These are phyloP conservation scores for Exophiala xenobiotica DNA, from an alignment of 2,329 filamentous ascomycete genomes.

Conservation along the genomic window DNA sequence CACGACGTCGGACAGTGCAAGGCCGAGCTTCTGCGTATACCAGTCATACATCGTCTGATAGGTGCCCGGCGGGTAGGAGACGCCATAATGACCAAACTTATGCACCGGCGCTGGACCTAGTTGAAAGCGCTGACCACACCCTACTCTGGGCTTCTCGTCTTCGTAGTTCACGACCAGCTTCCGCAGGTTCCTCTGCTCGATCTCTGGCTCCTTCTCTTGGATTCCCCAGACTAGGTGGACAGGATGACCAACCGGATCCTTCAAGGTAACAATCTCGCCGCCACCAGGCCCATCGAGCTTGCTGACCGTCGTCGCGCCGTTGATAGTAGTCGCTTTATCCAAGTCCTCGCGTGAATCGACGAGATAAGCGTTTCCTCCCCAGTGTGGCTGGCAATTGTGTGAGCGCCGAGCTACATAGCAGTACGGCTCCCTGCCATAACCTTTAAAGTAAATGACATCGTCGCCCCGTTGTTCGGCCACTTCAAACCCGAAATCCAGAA, in stretches of 20 bases:
- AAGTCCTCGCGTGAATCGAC: constrained; percentile 21
- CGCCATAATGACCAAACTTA: constrained; percentile 50
- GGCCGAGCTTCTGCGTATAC: constrained; percentile 48
- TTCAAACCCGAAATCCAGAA: constrained; percentile 24
- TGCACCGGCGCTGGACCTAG: constrained; percentile 50
- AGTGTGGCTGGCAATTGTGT: constrained; percentile 10
- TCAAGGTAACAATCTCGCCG: constrained; percentile 24
- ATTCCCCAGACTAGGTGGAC: constrained; percentile 37
- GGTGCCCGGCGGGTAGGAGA: constrained; percentile 36
- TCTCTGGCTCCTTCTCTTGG: constrained; percentile 21
- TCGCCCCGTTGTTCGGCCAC: constrained; percentile 17
- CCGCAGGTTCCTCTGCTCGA: constrained; percentile 13
- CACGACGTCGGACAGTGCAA: constrained; percentile 47
- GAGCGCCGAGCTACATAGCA: constrained; percentile 20
- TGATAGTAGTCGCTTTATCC: constrained; percentile 21
- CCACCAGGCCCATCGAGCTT: constrained; percentile 34
- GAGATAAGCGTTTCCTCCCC: constrained; percentile 20
- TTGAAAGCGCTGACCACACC: constrained; percentile 42
- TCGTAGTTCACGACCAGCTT: constrained; percentile 39
- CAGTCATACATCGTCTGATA: constrained; percentile 40
- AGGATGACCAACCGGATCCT: constrained; percentile 29
- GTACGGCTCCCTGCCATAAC: constrained; percentile 24
- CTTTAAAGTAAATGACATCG: constrained; percentile 22
- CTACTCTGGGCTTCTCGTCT: constrained; percentile 37
- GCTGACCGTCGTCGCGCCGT: constrained; percentile 34